Percentiles rank a stretch among this genome's conserved stretches.
These are phyloP conservation scores for Ophiosphaerella korrae DNA, from an alignment of 2,329 filamentous ascomycete species.

Conservation along the genomic window DNA sequence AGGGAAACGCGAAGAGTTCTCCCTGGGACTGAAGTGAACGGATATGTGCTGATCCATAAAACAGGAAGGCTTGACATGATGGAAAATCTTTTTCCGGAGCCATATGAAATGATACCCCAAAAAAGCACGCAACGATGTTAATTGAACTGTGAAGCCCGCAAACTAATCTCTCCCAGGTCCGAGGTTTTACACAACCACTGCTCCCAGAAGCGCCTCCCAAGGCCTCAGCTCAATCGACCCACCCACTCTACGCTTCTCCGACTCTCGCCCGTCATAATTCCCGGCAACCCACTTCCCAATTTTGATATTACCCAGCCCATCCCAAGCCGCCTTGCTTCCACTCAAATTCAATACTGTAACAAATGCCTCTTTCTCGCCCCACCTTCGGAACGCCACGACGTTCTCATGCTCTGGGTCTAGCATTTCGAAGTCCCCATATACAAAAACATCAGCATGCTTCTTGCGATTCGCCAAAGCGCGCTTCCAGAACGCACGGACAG, in stretches of 20 bases:
- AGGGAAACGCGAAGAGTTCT: too few relatives aligned
- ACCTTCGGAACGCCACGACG: conserved; percentile 40
- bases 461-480: conserved; percentile 61
- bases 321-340: conserved; percentile 36
- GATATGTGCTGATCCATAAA: too few relatives aligned
- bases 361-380: conserved; percentile 33
- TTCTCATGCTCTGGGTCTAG: conserved; percentile 54
- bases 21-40: too few relatives aligned
- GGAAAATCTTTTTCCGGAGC: too few relatives aligned
- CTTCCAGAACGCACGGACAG: conserved; percentile 67
- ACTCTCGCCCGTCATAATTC: conserved; percentile 40
- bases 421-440: conserved; percentile 64
- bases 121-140: too few relatives aligned
- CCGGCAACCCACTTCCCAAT: conserved; percentile 45
- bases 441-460: conserved; percentile 63
- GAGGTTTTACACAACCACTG: conserved; percentile 8
- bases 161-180: not conserved
- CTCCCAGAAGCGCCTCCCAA: conserved; percentile 45
- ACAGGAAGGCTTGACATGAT: too few relatives aligned
- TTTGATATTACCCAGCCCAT: conserved; percentile 28
- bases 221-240: conserved; percentile 31
- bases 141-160: too few relatives aligned
- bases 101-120: not conserved
- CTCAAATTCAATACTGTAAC: conserved; percentile 44
- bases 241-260: conserved; percentile 22